Evolutionary conservation across 2,329 filamentous ascomycete genomes (phyloP).

Genomic region (Diaporthe amygdali): DNA sequence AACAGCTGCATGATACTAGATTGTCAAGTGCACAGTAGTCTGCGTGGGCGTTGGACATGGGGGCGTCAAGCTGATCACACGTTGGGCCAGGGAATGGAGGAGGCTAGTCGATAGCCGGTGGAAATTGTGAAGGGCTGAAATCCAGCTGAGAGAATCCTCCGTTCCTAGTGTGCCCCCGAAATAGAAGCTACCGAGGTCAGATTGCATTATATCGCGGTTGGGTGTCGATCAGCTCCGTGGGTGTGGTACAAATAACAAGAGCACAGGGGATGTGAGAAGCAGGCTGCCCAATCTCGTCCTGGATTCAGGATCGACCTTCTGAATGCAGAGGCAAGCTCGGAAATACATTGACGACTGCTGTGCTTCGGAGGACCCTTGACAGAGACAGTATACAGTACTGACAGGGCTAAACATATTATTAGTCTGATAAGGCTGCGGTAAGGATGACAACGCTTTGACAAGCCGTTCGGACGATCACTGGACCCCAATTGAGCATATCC

Average conservation of each 20-base stretch:
- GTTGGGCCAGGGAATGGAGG: background rate
- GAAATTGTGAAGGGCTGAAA: constrained; percentile 10
- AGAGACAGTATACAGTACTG: too few relatives aligned
- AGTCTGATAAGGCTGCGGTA: constrained; percentile 9
- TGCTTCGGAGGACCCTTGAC: background rate
- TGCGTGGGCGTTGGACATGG: constrained; percentile 6
- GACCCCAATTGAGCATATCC: background rate
- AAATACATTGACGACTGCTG: background rate
- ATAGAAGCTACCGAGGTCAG: constrained; percentile 2
- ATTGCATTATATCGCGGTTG: background rate
- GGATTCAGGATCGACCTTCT: background rate
- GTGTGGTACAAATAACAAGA: background rate
- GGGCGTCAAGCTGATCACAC: constrained; percentile 9
- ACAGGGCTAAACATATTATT: background rate
- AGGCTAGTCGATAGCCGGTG: background rate
- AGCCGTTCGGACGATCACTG: constrained; percentile 7
- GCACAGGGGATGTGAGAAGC: background rate
- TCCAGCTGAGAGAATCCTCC: constrained; percentile 20
- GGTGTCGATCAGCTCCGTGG: background rate
- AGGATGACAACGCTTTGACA: background rate
- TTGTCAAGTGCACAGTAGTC: background rate
- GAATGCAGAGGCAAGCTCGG: background rate
- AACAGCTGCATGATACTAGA: constrained; percentile 18
- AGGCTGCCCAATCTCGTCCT: background rate
- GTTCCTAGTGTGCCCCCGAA: constrained; percentile 9